Evolutionary conservation across 2,329 filamentous ascomycete genomes (phyloP).

Genomic region (Aspergillus puulaauensis): DNA sequence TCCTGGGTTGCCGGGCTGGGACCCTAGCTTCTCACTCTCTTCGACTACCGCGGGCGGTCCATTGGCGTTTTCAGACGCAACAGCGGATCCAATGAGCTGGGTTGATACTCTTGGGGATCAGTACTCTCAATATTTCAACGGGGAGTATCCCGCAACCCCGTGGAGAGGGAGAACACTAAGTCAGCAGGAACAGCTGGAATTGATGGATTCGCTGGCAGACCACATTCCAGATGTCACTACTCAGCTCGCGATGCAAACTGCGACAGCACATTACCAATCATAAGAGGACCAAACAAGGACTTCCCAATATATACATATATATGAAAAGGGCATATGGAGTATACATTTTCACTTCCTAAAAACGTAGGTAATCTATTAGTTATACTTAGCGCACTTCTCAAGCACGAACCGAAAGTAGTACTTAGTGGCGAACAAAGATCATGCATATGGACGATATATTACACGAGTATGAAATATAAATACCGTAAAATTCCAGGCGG

Average conservation of each 20-base stretch:
- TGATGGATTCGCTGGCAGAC: slow-evolving; percentile 74
- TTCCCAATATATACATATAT: not conserved
- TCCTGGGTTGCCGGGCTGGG: slow-evolving; percentile 43
- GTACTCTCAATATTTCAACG: slow-evolving; percentile 49
- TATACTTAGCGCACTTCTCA: not conserved
- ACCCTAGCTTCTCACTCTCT: slow-evolving; percentile 39
- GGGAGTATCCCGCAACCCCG: slow-evolving; percentile 45
- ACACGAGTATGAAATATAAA: not conserved
- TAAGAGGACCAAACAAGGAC: slow-evolving; percentile 7
- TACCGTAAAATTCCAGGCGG: slow-evolving; percentile 11
- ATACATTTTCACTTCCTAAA: not conserved
- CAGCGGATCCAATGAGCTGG: slow-evolving; percentile 43
- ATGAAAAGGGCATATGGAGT: not conserved
- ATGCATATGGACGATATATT: not conserved
- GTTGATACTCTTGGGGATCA: slow-evolving; percentile 46
- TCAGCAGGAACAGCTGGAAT: slow-evolving; percentile 76
- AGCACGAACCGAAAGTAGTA: not conserved
- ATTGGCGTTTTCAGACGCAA: slow-evolving; percentile 35
- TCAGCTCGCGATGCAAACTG: slow-evolving; percentile 38
- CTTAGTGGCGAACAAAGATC: not conserved
- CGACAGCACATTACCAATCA: slow-evolving; percentile 43
- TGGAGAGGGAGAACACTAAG: slow-evolving; percentile 67
- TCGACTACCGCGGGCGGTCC: slow-evolving; percentile 38
- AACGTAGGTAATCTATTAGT: not conserved
- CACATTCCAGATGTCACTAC: slow-evolving; percentile 50